Conservation (phyloP, 1,284 basidiomycete species). For the Cutaneotrichosporon daszewskae region DNA sequence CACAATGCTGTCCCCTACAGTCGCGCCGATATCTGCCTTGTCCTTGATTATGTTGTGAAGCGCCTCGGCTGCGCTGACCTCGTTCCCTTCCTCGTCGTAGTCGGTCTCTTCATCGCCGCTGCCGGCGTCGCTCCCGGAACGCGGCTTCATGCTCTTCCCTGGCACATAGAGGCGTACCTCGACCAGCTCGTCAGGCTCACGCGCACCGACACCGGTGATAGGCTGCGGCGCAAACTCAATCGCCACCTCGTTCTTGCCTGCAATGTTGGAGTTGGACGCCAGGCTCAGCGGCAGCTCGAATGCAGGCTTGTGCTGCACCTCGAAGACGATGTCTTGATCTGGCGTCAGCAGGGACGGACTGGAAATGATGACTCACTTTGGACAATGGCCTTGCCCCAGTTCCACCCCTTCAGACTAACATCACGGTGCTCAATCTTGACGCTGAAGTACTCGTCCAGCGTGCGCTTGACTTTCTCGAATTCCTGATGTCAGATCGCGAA, state of each 20-base stretch:
- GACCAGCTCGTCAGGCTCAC: slow-evolving; percentile 71
- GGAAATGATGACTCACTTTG: slow-evolving; percentile 58
- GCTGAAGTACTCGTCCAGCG: slow-evolving; percentile 81
- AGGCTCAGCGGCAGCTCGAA: slow-evolving; percentile 85
- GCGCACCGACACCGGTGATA: slow-evolving; percentile 48
- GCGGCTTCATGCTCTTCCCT: slow-evolving; percentile 53
- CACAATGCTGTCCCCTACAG: slow-evolving; percentile 85
- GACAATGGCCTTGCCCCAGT: slow-evolving; percentile 95
- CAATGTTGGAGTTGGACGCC: slow-evolving; percentile 97
- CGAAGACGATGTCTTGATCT: slow-evolving; percentile 87
- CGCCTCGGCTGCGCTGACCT: slow-evolving; percentile 80
- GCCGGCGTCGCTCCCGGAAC: slow-evolving; percentile 63
- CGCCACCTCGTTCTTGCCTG: slow-evolving; percentile 92
- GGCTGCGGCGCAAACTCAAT: slow-evolving; percentile 74
- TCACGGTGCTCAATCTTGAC: slow-evolving; percentile 82
- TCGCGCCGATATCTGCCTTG: slow-evolving; percentile 90
- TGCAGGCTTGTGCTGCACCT: slow-evolving; percentile 80
- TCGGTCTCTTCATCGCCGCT: slow-evolving; percentile 51
- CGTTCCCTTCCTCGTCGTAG: slow-evolving; percentile 51
- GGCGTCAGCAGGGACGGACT: slow-evolving; percentile 7
- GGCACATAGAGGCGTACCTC: slow-evolving; percentile 97
- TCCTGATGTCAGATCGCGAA: slow-evolving; percentile 54
- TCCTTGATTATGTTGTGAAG: slow-evolving; percentile 97
- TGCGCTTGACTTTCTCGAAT: slow-evolving; percentile 65
- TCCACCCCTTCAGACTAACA: slow-evolving; percentile 89